These are phyloP conservation scores for Balamuthia mandrillaris DNA, from an alignment of 208 protist genomes.

Conservation along the genomic window DNA sequence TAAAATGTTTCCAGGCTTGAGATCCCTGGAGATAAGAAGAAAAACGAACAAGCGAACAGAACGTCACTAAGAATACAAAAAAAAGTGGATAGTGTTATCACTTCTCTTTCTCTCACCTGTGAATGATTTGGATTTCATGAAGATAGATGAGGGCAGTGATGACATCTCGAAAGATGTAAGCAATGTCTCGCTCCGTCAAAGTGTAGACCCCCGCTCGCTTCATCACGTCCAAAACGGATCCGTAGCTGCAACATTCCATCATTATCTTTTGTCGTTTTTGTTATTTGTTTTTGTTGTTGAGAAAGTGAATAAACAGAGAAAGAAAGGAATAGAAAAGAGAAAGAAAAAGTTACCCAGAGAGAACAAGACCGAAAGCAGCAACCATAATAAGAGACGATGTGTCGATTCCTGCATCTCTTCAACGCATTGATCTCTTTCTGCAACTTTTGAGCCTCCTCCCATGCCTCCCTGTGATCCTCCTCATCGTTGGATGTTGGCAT, in stretches of 20 bases:
- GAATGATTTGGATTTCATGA: constrained; percentile 3
- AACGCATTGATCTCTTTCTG: constrained; percentile 31
- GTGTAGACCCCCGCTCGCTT: not conserved
- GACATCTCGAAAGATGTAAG: constrained; percentile 10
- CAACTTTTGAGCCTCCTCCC: not conserved
- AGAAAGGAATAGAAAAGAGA: not conserved
- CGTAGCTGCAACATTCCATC: constrained; percentile 20
- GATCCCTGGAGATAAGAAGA: not conserved
- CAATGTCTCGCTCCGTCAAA: constrained; percentile 14
- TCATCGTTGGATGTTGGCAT: no score
- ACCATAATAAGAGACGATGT: constrained; percentile 22
- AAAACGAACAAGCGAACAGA: not conserved
- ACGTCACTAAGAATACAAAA: not conserved
- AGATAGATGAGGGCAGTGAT: constrained; percentile 9
- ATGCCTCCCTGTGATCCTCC: constrained; percentile 19
- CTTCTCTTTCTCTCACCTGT: not conserved
- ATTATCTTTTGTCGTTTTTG: not conserved
- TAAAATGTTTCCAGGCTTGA: constrained; percentile 17
- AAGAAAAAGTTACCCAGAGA: not conserved
- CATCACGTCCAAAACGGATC: constrained; percentile 20
- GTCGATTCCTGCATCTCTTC: not conserved
- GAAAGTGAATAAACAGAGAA: not conserved
- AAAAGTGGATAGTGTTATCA: no score
- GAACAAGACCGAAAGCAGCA: not conserved
- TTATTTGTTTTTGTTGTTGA: not conserved